Percentiles rank a stretch among this genome's conserved stretches.
Evolutionary conservation across 2,329 filamentous ascomycete genomes (phyloP).

Genomic region (Cordyceps fumosorosea): DNA sequence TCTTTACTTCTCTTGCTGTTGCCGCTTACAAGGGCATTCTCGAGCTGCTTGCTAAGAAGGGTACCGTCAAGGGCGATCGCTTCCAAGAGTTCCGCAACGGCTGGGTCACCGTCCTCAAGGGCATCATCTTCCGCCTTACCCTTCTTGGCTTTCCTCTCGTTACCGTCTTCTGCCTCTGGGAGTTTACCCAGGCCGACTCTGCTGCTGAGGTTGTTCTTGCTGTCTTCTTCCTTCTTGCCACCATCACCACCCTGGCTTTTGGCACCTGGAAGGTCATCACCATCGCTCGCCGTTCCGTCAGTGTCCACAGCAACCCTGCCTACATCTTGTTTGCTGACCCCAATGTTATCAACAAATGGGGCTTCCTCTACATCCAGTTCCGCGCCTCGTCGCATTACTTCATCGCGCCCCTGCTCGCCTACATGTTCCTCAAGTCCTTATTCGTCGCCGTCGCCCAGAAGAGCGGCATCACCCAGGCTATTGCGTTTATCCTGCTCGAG

Average conservation of each 20-base stretch:
- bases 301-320: conserved; percentile 91
- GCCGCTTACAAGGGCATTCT: conserved; percentile 73
- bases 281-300: conserved; percentile 79
- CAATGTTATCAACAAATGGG: conserved; percentile 93
- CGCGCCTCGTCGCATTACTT: conserved; percentile 95
- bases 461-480: conserved; percentile 65
- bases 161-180: conserved; percentile 86
- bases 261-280: conserved; percentile 84
- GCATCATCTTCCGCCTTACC: conserved; percentile 84
- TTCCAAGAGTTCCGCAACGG: conserved; percentile 92
- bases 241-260: conserved; percentile 73
- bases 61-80: conserved; percentile 75
- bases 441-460: conserved; percentile 78
- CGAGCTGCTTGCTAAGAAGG: conserved; percentile 66
- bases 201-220: conserved; percentile 79
- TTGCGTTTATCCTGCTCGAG: conserved; percentile 79
- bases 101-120: conserved; percentile 88
- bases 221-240: conserved; percentile 79
- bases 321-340: conserved; percentile 97
- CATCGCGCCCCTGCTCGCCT: conserved; percentile 70
- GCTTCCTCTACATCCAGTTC: conserved; percentile 95
- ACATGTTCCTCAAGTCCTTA: conserved; percentile 80
- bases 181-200: conserved; percentile 81
- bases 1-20: conserved; percentile 66
- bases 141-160: conserved; percentile 91